Conservation (phyloP, 495 filamentous ascomycete genomes). For the Penicillium tannophilum region DNA sequence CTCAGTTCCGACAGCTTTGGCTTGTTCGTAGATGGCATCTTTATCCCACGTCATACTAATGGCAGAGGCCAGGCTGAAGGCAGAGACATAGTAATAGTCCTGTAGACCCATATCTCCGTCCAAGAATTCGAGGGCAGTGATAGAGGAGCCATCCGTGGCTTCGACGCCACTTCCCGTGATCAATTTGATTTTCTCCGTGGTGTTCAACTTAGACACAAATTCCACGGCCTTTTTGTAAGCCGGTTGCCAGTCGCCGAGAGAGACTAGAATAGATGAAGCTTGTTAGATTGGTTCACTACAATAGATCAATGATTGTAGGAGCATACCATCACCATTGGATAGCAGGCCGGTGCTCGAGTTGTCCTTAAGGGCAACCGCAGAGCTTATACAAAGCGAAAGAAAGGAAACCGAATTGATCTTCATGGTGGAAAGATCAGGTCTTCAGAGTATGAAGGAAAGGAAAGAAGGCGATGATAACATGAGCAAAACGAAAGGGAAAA, state of each 20-base stretch:
- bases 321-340: neutral
- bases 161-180: constrained; percentile 70
- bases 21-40: constrained; percentile 58
- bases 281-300: neutral
- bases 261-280: neutral
- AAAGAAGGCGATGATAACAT: neutral
- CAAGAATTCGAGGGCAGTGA: constrained; percentile 15
- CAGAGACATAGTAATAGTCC: constrained; percentile 60
- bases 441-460: neutral
- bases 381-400: constrained; percentile 1
- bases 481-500: neutral
- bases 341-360: neutral
- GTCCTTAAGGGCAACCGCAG: neutral
- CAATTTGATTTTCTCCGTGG: constrained; percentile 78
- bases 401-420: neutral
- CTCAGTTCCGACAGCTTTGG: constrained; percentile 53
- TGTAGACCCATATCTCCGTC: constrained; percentile 62
- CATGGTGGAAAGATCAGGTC: neutral
- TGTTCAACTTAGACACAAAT: constrained; percentile 76
- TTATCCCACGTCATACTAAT: constrained; percentile 60
- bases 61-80: constrained; percentile 63
- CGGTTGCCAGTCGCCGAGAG: constrained; percentile 56
- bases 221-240: constrained; percentile 72
- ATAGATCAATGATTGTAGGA: neutral
- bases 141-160: constrained; percentile 41